Conservation (phyloP, 305 asterid species). For the Andrographis paniculata region DNA sequence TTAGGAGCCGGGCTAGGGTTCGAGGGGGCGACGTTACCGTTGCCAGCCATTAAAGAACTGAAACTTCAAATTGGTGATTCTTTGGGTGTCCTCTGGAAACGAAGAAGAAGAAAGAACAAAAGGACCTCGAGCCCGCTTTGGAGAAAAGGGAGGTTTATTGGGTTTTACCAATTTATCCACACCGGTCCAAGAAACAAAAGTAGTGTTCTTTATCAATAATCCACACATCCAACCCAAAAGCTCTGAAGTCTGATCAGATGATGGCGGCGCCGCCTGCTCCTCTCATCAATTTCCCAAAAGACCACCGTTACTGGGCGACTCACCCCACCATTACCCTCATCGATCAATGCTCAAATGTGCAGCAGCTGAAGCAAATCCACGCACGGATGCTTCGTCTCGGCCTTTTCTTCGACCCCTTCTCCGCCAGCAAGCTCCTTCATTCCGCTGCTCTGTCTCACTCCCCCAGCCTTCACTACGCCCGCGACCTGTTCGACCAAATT, state of each 20-base stretch:
- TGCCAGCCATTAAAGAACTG: constrained; percentile 27
- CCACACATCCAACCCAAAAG: no score
- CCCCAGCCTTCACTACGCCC: constrained; percentile 61
- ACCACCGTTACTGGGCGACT: constrained; percentile 43
- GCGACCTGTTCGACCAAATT: constrained; percentile 61
- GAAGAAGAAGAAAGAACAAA: no score
- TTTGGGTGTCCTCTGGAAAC: no score
- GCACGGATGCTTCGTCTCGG: constrained; percentile 68
- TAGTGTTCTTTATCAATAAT: no score
- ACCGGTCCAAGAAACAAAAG: no score
- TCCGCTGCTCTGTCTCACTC: constrained; percentile 34
- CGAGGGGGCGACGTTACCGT: constrained; percentile 25
- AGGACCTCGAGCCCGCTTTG: no score
- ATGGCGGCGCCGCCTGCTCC: constrained; percentile 38
- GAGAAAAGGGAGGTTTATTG: no score
- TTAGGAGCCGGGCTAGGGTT: constrained; percentile 57
- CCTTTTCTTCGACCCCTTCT: constrained; percentile 55
- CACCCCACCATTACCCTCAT: constrained; percentile 41
- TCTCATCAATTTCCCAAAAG: constrained; percentile 23
- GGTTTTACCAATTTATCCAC: no score
- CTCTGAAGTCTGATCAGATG: no score
- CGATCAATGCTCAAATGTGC: constrained; percentile 38
- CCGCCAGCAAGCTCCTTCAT: constrained; percentile 69
- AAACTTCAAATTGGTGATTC: no score
- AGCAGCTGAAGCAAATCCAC: constrained; percentile 62